Conservation (phyloP, 345 rosid species). For the Carallia pectinifolia region DNA sequence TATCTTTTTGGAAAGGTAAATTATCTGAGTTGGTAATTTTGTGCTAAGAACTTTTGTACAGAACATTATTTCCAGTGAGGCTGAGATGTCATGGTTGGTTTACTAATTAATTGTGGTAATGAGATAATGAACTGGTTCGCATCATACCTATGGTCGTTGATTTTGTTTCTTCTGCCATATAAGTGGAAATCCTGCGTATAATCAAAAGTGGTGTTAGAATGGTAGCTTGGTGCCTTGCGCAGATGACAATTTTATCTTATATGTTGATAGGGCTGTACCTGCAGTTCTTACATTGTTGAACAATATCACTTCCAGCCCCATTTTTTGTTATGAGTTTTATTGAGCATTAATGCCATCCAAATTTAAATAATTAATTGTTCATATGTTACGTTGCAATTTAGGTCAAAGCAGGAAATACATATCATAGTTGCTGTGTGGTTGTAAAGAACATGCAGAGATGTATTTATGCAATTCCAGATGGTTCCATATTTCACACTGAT, state of each 20-base stretch:
- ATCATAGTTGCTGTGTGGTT: slow-evolving; percentile 84
- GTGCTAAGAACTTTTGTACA: neutral
- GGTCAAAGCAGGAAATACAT: slow-evolving; percentile 75
- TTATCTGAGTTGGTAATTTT: neutral
- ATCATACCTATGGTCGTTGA: neutral
- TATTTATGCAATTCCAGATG: slow-evolving; percentile 78
- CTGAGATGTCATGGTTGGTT: no score
- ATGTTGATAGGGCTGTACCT: no score
- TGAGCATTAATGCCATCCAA: neutral
- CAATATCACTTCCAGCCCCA: no score
- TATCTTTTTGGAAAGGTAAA: slow-evolving; percentile 94
- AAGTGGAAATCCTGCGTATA: no score
- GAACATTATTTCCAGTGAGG: neutral
- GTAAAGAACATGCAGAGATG: slow-evolving; percentile 84
- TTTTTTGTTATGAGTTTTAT: neutral
- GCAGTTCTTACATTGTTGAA: no score
- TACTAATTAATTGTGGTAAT: neutral
- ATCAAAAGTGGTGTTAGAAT: no score
- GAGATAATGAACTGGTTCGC: neutral
- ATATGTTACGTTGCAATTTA: slow-evolving; percentile 28
- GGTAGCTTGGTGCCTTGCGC: no score
- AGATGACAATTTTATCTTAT: no score
- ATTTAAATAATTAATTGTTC: slow-evolving; percentile 1
- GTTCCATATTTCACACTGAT: slow-evolving; percentile 53
- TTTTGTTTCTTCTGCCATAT: no score